phyloP scores from a whole-genome alignment of 1,139 yeast species.

The Meyerozyma smithsonii region DNA sequence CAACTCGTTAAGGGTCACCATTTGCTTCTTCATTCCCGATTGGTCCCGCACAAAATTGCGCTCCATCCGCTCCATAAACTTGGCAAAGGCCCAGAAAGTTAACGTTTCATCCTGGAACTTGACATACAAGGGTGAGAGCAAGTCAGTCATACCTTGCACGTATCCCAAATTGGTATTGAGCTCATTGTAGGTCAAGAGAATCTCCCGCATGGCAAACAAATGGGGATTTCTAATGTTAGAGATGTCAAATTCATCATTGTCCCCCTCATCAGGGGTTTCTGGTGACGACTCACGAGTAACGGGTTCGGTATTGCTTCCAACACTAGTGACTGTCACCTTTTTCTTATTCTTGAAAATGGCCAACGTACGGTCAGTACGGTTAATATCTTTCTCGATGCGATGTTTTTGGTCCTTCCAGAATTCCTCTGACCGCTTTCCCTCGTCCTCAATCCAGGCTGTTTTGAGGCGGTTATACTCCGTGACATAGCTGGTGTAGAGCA shows the following conservation, averaged over 20 bases:
- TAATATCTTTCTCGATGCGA: slow-evolving; percentile 90
- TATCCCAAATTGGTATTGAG: slow-evolving; percentile 82
- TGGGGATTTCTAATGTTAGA: slow-evolving; percentile 62
- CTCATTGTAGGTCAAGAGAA: slow-evolving; percentile 81
- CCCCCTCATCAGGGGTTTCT: slow-evolving; percentile 45
- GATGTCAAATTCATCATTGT: slow-evolving; percentile 44
- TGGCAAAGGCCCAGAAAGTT: slow-evolving; percentile 84
- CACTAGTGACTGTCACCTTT: slow-evolving; percentile 11
- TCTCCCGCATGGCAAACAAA: slow-evolving; percentile 66
- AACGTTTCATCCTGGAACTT: slow-evolving; percentile 72
- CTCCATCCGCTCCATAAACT: slow-evolving; percentile 94
- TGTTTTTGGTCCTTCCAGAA: slow-evolving; percentile 86
- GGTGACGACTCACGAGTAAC: slow-evolving; percentile 29
- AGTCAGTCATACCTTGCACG: slow-evolving; percentile 97
- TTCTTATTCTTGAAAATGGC: slow-evolving; percentile 55
- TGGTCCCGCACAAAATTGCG: slow-evolving; percentile 88
- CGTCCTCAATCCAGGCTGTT: slow-evolving; percentile 62
- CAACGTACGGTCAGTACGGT: slow-evolving; percentile 81
- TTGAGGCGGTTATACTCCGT: slow-evolving; percentile 65
- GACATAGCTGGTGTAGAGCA: slow-evolving; percentile 51
- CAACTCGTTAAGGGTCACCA: slow-evolving; percentile 75
- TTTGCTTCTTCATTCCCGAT: slow-evolving; percentile 87
- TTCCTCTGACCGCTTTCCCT: slow-evolving; percentile 53
- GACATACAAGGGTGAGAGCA: slow-evolving; percentile 81
- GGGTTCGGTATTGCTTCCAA: slow-evolving; percentile 18